phyloP scores from a whole-genome alignment of 2,329 filamentous ascomycete species.

The Apiospora pterosperma region DNA sequence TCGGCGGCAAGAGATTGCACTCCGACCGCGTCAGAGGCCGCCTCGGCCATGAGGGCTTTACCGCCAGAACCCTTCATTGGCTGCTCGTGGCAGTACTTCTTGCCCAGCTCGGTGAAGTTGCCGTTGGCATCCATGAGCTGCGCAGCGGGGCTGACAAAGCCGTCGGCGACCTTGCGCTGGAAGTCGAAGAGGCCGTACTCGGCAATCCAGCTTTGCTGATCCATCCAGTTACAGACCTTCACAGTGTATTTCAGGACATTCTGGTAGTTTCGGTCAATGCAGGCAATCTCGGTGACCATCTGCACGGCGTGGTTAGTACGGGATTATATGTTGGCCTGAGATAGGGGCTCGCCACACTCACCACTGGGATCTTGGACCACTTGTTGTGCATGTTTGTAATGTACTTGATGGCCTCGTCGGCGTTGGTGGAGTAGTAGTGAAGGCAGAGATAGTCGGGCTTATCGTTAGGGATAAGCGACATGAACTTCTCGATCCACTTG shows the following conservation, averaged over 20 bases:
- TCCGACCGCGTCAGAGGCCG: not conserved
- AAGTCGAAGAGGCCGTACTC: conserved; percentile 44
- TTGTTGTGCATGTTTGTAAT: conserved; percentile 3
- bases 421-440: conserved; percentile 6
- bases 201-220: conserved; percentile 35
- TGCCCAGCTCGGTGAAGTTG: conserved; percentile 30
- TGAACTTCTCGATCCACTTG: conserved; percentile 11
- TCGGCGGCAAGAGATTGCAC: not conserved
- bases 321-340: not conserved
- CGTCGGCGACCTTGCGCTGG: conserved; percentile 37
- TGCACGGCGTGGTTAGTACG: not conserved
- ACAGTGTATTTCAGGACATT: conserved; percentile 36
- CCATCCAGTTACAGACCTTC: conserved; percentile 39
- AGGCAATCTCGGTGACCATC: conserved; percentile 39
- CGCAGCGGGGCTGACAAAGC: conserved; percentile 42
- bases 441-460: conserved; percentile 4
- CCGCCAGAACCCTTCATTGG: conserved; percentile 18
- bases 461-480: not conserved
- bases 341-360: conserved; percentile 8
- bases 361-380: conserved; percentile 18
- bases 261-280: conserved; percentile 31
- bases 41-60: conserved; percentile 6
- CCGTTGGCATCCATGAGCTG: conserved; percentile 42
- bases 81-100: conserved; percentile 22
- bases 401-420: conserved; percentile 4